phyloP scores from a whole-genome alignment of 257 asterid genomes.

The Penstemon barbatus region DNA sequence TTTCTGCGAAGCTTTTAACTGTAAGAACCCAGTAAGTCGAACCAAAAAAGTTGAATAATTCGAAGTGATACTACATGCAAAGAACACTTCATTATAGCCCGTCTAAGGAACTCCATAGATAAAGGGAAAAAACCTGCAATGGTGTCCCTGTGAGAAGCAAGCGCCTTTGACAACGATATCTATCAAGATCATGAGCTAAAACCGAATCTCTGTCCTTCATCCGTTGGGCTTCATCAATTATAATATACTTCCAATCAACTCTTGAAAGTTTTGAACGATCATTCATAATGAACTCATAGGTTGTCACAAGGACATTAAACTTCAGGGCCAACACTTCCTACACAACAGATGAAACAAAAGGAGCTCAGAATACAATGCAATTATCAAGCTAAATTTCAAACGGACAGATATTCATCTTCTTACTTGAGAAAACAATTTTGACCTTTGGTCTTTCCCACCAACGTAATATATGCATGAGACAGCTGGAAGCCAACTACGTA shows the following conservation, averaged over 20 bases:
- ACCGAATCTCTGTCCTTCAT: slow-evolving; percentile 99
- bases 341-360: slow-evolving; percentile 36
- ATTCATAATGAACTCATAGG: slow-evolving; percentile 95
- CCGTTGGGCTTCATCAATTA: slow-evolving; percentile 99
- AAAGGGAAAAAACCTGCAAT: slow-evolving; percentile 61
- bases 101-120: too few species aligned
- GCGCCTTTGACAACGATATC: slow-evolving; percentile 99
- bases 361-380: slow-evolving; percentile 22
- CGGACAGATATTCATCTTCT: slow-evolving; percentile 32
- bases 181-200: slow-evolving; percentile 99
- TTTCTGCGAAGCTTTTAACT: background rate
- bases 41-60: background rate
- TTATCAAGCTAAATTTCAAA: slow-evolving; percentile 22
- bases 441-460: slow-evolving; percentile 83
- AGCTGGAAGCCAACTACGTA: slow-evolving; percentile 92
- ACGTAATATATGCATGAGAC: slow-evolving; percentile 95
- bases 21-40: background rate
- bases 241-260: slow-evolving; percentile 96
- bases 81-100: too few species aligned
- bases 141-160: slow-evolving; percentile 99
- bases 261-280: slow-evolving; percentile 97
- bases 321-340: slow-evolving; percentile 94
- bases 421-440: slow-evolving; percentile 93
- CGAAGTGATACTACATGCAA: too few species aligned
- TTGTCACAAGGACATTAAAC: slow-evolving; percentile 96